Evolutionary conservation across 768 basidiomycete species (phyloP).

Genomic region (Daedalea quercina): DNA sequence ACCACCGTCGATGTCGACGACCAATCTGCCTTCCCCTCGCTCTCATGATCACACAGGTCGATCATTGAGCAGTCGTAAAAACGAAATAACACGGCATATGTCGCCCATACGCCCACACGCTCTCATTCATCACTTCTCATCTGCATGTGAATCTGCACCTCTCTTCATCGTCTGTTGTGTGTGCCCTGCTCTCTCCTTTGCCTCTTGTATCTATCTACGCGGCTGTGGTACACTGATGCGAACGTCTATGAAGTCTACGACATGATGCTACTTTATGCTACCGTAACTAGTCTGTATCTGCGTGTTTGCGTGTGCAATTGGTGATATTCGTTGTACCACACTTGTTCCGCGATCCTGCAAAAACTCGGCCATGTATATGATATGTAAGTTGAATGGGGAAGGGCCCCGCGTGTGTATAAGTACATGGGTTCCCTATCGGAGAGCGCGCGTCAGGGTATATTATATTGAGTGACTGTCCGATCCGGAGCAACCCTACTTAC

Average conservation of each 20-base stretch:
- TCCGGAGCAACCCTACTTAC: too few relatives aligned
- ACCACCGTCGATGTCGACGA: slow-evolving; percentile 68
- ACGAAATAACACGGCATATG: background rate
- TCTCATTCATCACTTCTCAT: background rate
- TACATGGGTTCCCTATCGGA: too few relatives aligned
- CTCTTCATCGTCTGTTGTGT: slow-evolving; percentile 9
- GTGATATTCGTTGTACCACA: background rate
- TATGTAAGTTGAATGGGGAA: too few relatives aligned
- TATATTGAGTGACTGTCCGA: too few relatives aligned
- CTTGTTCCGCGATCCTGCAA: too few relatives aligned
- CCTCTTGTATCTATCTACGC: slow-evolving; percentile 13
- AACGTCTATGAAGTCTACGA: slow-evolving; percentile 18
- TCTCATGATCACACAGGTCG: slow-evolving; percentile 36
- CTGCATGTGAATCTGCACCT: slow-evolving; percentile 13
- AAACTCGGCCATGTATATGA: too few relatives aligned
- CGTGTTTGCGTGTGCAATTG: slow-evolving; percentile 5
- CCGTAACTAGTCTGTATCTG: slow-evolving; percentile 20
- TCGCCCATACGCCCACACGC: background rate
- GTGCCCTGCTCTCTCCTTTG: slow-evolving; percentile 7
- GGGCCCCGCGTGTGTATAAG: too few relatives aligned
- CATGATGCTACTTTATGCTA: slow-evolving; percentile 16
- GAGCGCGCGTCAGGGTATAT: too few relatives aligned
- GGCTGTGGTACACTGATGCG: slow-evolving; percentile 5
- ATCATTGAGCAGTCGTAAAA: background rate
- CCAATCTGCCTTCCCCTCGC: slow-evolving; percentile 83